Conservation (phyloP, 2,329 filamentous ascomycete genomes). For the Sporothrix curviconia region DNA sequence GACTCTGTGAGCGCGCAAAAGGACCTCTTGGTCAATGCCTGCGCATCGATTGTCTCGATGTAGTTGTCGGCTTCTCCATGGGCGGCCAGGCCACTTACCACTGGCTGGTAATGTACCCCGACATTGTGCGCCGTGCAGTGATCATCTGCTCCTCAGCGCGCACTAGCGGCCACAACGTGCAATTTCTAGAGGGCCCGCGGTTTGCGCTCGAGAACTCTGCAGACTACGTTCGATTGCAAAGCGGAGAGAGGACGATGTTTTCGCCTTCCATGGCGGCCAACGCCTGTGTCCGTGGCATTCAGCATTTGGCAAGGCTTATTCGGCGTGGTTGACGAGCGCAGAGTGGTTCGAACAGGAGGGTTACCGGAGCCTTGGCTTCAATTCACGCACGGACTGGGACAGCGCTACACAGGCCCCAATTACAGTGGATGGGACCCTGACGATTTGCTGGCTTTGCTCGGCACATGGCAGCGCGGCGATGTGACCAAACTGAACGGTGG, state of each 20-base stretch:
- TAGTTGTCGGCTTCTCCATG: conserved; percentile 51
- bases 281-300: conserved; percentile 41
- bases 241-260: conserved; percentile 40
- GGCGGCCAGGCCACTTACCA: conserved; percentile 49
- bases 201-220: conserved; percentile 37
- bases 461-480: conserved; percentile 73
- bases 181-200: conserved; percentile 49
- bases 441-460: conserved; percentile 39
- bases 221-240: conserved; percentile 35
- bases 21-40: conserved; percentile 34
- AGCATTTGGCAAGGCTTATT: conserved; percentile 70
- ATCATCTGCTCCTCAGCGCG: conserved; percentile 45
- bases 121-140: conserved; percentile 40
- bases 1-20: conserved; percentile 49
- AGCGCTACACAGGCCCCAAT: conserved; percentile 68
- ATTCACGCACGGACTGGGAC: conserved; percentile 67
- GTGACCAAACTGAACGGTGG: conserved; percentile 61
- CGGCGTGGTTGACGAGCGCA: conserved; percentile 76
- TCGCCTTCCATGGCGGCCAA: no score
- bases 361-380: conserved; percentile 61
- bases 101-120: conserved; percentile 42
- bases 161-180: conserved; percentile 46
- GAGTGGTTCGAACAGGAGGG: conserved; percentile 68
- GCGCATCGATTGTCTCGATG: conserved; percentile 36
- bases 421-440: conserved; percentile 33